These are phyloP conservation scores for Byssothecium circinans DNA, from an alignment of 2,329 filamentous ascomycete species.

Conservation along the genomic window DNA sequence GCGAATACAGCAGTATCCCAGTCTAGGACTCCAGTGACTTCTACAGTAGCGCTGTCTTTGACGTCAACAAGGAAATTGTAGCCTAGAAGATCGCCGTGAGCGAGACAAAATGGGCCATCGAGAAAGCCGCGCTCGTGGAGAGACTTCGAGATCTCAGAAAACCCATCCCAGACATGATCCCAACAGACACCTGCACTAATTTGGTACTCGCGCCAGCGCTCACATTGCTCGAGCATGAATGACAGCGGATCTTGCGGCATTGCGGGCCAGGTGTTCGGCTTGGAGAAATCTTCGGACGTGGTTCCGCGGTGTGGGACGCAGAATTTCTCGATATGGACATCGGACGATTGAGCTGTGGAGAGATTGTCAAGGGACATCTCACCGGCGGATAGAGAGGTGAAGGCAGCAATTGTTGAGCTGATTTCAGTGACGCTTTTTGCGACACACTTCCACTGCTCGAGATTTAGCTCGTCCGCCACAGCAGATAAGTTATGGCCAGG, in stretches of 20 bases:
- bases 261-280: conserved; percentile 1
- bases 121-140: conserved; percentile 16
- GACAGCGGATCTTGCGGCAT: neutral
- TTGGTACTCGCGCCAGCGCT: conserved; percentile 9
- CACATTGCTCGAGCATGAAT: conserved; percentile 9
- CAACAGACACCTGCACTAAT: neutral
- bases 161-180: conserved; percentile 13
- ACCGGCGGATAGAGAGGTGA: neutral
- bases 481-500: neutral
- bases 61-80: conserved; percentile 35
- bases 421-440: neutral
- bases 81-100: conserved; percentile 29
- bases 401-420: neutral
- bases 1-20: conserved; percentile 40
- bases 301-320: neutral
- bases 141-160: conserved; percentile 7
- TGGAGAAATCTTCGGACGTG: neutral
- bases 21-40: conserved; percentile 34
- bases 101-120: conserved; percentile 12
- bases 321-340: conserved; percentile 5
- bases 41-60: conserved; percentile 1
- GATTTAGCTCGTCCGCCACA: neutral
- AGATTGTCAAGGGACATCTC: conserved; percentile 5
- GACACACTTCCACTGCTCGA: conserved; percentile 6
- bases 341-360: neutral